phyloP scores from a whole-genome alignment of 495 filamentous ascomycete species.

The Chaetomium fimeti region DNA sequence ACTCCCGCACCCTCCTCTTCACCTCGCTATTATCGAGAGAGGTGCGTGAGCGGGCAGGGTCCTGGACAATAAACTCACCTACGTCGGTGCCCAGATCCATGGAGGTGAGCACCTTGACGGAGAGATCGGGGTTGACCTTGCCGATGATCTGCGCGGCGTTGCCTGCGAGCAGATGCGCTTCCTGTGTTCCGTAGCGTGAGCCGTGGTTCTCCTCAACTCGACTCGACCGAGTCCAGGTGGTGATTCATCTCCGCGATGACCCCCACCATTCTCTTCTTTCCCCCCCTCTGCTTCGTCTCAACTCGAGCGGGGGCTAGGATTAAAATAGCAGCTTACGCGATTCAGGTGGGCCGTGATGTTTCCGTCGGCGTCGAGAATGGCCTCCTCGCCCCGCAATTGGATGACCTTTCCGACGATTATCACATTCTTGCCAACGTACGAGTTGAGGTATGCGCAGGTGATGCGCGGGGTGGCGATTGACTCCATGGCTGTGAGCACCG shows the following conservation, averaged over 20 bases:
- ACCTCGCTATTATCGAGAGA: neutral
- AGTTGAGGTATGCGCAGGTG: conserved; percentile 63
- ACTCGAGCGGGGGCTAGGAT: neutral
- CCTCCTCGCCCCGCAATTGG: conserved; percentile 76
- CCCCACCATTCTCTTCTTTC: neutral
- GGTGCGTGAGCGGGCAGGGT: too few relatives aligned
- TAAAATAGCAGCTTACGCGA: conserved; percentile 49
- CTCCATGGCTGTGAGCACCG: conserved; percentile 36
- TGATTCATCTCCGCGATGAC: neutral
- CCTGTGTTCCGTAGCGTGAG: conserved; percentile 43
- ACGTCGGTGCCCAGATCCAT: conserved; percentile 75
- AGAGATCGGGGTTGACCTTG: conserved; percentile 80
- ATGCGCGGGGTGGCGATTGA: conserved; percentile 64
- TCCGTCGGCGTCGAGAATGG: conserved; percentile 73
- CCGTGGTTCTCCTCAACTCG: too few relatives aligned
- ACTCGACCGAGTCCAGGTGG: neutral
- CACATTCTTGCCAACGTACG: conserved; percentile 69
- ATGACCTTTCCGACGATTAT: conserved; percentile 83
- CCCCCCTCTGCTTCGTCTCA: neutral
- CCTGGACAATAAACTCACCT: conserved; percentile 46
- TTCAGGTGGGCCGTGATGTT: conserved; percentile 70
- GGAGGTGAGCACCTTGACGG: conserved; percentile 69
- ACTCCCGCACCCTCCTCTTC: neutral
- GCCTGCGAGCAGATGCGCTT: conserved; percentile 73
- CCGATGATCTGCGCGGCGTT: conserved; percentile 86